Base-by-base conservation (phyloP, 129 eudicot species). In the Escallonia rubra region DNA sequence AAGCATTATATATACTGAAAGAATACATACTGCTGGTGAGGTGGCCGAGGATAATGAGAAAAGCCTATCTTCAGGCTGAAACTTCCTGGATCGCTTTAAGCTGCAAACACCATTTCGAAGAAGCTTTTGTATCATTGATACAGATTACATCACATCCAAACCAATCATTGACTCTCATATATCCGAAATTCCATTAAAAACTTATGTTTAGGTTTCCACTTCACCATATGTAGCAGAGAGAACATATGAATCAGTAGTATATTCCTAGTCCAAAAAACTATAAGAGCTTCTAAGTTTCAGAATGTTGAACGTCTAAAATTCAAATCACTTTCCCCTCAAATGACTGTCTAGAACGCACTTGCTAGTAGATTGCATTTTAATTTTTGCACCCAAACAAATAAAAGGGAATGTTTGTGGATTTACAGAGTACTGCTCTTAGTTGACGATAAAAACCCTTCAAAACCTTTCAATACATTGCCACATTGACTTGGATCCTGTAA, bases 391-490 rank as follows among this genome's bases (percentile, higher is more conserved):
- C 34, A 23, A 23, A 23, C 50, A 5, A 54, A 34, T 11, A 52
- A 49, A 42, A 46, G 54, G 12, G 59, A 74, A 64, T 41, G 42
- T 15, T 70, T 8, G 34, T 7, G 71, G 43, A 64, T 41, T 75
- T 92, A 92, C 98, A 88, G 76, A 50, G 95, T 74, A 66, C 87
- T 84, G 87, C 83, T 88, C 95, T 89, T 92, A 50, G 96, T 79
- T 42, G 96, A 76, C n/a, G 95, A 83, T 67, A 92, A 67, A 73
- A 79, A 92, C 75, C 96, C 95, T 73, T 92, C 98, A 64, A 79
- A 92, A 50, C 98, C 98, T 82, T 92, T 92, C 89, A 92, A 80
- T n/a, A 92, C 96, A 79, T 89, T 88, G 70, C 98, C 98, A 80
- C 89, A 82, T 77, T 88, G 98, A 79, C 83, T 86, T 66, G 98